phyloP scores from a whole-genome alignment of 73 alveolate species.

The Paramecium pentaurelia region DNA sequence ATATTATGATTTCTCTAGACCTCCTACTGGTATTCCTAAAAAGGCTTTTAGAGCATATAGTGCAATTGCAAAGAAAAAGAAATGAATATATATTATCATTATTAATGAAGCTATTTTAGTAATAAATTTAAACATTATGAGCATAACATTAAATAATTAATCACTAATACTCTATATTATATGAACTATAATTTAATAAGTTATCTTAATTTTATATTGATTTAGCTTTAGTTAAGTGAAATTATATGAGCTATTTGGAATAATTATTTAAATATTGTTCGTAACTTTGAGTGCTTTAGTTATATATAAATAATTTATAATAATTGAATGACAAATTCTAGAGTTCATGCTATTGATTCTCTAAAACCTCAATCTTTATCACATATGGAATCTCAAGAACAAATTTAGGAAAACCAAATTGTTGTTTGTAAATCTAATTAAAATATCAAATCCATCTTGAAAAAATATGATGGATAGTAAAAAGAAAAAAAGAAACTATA shows the following conservation, averaged over 20 bases:
- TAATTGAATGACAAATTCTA: not conserved
- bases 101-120: not conserved
- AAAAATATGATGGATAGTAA: not conserved
- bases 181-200: not conserved
- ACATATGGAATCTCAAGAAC: not conserved
- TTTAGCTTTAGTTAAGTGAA: not conserved
- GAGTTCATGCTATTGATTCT: slow-evolving; percentile 4
- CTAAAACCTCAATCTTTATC: not conserved
- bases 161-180: not conserved
- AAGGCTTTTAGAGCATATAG: slow-evolving; percentile 40
- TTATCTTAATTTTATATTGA: not conserved
- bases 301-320: not conserved
- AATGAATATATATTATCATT: not conserved
- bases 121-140: not conserved
- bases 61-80: slow-evolving; percentile 17
- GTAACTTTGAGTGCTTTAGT: not conserved
- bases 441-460: not conserved
- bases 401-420: not conserved
- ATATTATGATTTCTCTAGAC: slow-evolving; percentile 10
- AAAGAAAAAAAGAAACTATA: not conserved
- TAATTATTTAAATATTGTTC: not conserved
- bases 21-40: slow-evolving; percentile 5
- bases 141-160: not conserved
- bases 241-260: not conserved
- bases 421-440: not conserved